These are phyloP conservation scores for Aegilops longissima DNA, from an alignment of 176 grass and related monocot genomes.

Conservation along the genomic window DNA sequence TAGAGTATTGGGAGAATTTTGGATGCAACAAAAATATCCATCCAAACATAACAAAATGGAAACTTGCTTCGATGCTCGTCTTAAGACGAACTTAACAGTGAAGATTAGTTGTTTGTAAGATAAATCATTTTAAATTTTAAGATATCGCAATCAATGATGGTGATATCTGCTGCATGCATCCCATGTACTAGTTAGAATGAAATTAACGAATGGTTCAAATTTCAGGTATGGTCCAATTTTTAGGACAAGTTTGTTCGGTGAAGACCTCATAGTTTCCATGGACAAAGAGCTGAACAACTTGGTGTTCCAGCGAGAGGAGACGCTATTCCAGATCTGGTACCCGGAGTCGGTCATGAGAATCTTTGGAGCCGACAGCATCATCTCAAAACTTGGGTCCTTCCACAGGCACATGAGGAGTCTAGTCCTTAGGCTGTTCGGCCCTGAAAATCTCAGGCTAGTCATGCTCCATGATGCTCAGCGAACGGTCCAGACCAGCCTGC, in stretches of 20 bases:
- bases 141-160: no score
- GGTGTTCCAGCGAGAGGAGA: conserved; percentile 55
- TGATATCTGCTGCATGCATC: no score
- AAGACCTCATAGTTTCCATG: conserved; percentile 35
- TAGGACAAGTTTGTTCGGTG: conserved; percentile 36
- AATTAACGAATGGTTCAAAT: no score
- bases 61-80: no score
- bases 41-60: no score
- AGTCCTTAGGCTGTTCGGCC: conserved; percentile 45
- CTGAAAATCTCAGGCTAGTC: conserved; percentile 25
- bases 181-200: no score
- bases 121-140: no score
- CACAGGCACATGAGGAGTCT: conserved; percentile 44
- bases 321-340: conserved; percentile 49
- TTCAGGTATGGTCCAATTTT: conserved; percentile 57
- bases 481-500: conserved; percentile 30
- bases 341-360: conserved; percentile 49
- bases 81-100: no score
- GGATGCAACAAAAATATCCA: no score
- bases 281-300: conserved; percentile 34
- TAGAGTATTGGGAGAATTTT: no score
- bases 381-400: conserved; percentile 32
- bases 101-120: no score
- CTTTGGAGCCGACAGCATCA: conserved; percentile 39
- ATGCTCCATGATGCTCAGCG: conserved; percentile 29